These are phyloP conservation scores for Panicum miliaceum DNA, from an alignment of 176 grass and related monocot genomes.

Conservation along the genomic window DNA sequence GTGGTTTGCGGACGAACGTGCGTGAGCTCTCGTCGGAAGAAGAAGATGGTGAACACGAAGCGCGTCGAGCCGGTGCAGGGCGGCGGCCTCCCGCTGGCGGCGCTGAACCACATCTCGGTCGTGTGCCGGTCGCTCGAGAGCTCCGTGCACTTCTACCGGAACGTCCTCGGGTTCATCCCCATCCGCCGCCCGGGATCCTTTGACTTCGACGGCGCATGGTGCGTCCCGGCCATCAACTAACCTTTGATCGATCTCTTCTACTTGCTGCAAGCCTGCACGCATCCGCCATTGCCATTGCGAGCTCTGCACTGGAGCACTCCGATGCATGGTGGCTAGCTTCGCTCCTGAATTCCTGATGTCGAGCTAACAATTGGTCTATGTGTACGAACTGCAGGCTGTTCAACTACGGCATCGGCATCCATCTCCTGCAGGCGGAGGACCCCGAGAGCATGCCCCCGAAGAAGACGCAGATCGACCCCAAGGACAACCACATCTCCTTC, in stretches of 20 bases:
- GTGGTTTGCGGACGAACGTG: no score
- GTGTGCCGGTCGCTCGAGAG: conserved; percentile 67
- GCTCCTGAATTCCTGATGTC: background rate
- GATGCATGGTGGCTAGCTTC: background rate
- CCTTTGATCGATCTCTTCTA: background rate
- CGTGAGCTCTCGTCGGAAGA: background rate
- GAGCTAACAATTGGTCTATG: background rate
- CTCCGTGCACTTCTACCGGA: conserved; percentile 74
- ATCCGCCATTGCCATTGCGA: no score
- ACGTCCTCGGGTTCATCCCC: conserved; percentile 81
- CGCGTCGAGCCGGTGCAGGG: conserved; percentile 23
- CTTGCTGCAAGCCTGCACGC: no score
- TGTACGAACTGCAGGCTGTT: conserved; percentile 55
- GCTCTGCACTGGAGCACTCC: no score
- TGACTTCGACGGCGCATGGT: conserved; percentile 86
- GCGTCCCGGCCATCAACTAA: background rate
- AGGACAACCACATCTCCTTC: conserved; percentile 95
- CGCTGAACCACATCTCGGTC: conserved; percentile 89
- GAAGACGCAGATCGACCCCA: conserved; percentile 85
- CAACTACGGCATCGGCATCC: conserved; percentile 86
- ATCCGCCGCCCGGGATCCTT: conserved; percentile 73
- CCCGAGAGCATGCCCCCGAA: conserved; percentile 54
- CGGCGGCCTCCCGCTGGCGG: conserved; percentile 57
- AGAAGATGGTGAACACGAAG: conserved; percentile 44
- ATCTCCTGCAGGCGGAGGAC: conserved; percentile 71